Evolutionary conservation across 768 basidiomycete genomes (phyloP), one percentile per base, ranked within the genome.

Genomic region (Gloeostereum incarnatum): DNA sequence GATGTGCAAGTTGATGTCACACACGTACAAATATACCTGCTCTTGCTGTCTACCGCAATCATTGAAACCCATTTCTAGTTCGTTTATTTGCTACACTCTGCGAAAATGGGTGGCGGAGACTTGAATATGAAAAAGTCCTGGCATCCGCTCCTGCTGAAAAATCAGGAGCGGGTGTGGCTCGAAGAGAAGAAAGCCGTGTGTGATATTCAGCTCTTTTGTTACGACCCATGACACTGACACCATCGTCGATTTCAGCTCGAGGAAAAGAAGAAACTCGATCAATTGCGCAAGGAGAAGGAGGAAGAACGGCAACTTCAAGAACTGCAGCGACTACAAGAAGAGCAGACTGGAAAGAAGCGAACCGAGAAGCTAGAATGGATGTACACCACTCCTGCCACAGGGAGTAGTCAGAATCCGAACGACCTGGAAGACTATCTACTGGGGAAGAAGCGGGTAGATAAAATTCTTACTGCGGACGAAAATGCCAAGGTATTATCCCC

Each of bases 51-150:
- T n/a, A n/a, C n/a, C n/a, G n/a, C 29, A 30, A 17, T 30, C 29
- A 30, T 6, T 33, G 14, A 31, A 42, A 35, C 30, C 23, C 23
- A 13, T 36, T 42, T 46, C 41, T 44, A 33, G 21, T 30, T 36
- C 14, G 29, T 39, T 19, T 20, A 35, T 36, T 43, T 26, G 5
- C 40, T 41, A 40, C 51, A 54, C 36, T 44, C 39, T 53, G 49
- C 50, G 71, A 96, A 83, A 52, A 97, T 97, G 93, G 93, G 93
- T 78, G 92, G 93, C 42, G 93, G 87, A 44, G 93, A 97, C 61
- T 71, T 97, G 57, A 98, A 98, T 56, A 98, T 98, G 93, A 96
- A 88, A 65, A 94, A 96, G 75, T 92, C 89, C 47, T 97, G 93
- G 93, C 93, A 97, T 59, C 93, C 93, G 74, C 81, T 92, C 72